A percentile compares a stretch with the other conserved stretches of the same genome.
phyloP scores from a whole-genome alignment of 768 basidiomycete genomes.

The Trametes coccinea region DNA sequence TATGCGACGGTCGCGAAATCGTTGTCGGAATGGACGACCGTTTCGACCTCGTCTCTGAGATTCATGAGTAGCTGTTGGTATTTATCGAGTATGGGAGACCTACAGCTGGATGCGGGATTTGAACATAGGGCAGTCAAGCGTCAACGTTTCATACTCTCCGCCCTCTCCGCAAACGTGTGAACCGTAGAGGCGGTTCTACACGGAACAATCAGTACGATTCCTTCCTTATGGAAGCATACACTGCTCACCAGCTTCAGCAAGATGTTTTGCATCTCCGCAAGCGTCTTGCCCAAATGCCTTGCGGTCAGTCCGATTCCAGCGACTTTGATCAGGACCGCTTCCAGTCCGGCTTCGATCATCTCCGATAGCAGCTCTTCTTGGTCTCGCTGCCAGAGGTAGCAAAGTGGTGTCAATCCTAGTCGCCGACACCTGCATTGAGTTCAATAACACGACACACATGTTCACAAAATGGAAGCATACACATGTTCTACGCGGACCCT shows the following conservation, averaged over 20 bases:
- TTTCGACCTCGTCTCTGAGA: conserved; percentile 58
- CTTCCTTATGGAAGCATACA: neutral
- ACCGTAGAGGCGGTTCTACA: conserved; percentile 77
- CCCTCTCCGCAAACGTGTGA: conserved; percentile 97
- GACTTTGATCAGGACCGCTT: conserved; percentile 89
- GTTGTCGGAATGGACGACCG: conserved; percentile 75
- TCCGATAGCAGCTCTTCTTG: conserved; percentile 83
- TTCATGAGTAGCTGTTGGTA: neutral
- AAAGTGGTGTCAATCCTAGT: conserved; percentile 74
- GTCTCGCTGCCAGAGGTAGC: conserved; percentile 92
- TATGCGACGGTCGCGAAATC: conserved; percentile 92
- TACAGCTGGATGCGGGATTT: conserved; percentile 73
- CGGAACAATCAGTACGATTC: neutral
- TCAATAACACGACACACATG: neutral
- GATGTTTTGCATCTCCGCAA: conserved; percentile 73
- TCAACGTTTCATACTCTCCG: conserved; percentile 95
- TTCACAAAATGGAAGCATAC: conserved; percentile 38
- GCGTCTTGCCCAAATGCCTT: conserved; percentile 75
- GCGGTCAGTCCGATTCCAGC: conserved; percentile 88
- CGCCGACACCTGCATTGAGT: conserved; percentile 65
- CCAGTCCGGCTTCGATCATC: conserved; percentile 81
- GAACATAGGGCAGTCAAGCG: conserved; percentile 88
- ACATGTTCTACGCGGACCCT: conserved; percentile 97
- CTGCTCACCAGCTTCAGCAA: conserved; percentile 66
- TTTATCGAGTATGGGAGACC: conserved; percentile 27